Evolutionary conservation across 2,329 filamentous ascomycete species (phyloP).

Genomic region (Xylaria sp.): DNA sequence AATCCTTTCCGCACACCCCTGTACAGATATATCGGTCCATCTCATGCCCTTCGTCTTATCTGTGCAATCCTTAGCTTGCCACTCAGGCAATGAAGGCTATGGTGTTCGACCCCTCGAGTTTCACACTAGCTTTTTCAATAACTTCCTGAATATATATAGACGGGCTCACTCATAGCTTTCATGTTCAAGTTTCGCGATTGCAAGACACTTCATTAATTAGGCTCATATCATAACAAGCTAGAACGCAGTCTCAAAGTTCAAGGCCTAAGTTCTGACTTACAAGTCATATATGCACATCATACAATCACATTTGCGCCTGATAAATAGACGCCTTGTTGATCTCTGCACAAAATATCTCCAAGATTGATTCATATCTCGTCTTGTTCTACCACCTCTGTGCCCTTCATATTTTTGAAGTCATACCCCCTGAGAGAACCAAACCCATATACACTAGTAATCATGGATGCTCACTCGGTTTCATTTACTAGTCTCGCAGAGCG

Average conservation of each 20-base stretch:
- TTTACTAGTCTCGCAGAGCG: constrained; percentile 57
- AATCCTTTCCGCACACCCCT: constrained; percentile 14
- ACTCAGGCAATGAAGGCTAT: constrained; percentile 13
- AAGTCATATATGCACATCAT: neutral
- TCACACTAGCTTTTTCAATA: neutral
- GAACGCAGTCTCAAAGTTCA: neutral
- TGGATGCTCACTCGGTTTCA: constrained; percentile 65
- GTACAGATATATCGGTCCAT: constrained; percentile 16
- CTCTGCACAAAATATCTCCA: neutral
- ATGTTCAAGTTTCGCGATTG: neutral
- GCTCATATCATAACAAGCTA: constrained; percentile 7
- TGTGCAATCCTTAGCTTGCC: constrained; percentile 10
- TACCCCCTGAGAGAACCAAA: neutral
- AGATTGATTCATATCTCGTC: neutral
- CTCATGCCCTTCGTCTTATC: constrained; percentile 24
- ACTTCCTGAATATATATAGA: constrained; percentile 10
- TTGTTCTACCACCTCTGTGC: neutral
- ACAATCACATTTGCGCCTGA: neutral
- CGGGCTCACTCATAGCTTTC: neutral
- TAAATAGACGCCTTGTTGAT: constrained; percentile 5
- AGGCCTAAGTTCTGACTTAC: neutral
- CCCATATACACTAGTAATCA: constrained; percentile 40
- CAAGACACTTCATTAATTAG: constrained; percentile 1
- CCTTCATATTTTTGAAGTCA: neutral
- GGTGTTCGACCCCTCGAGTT: constrained; percentile 8